These are phyloP conservation scores for Auriscalpium vulgare DNA, from an alignment of 768 basidiomycete genomes.

Conservation along the genomic window DNA sequence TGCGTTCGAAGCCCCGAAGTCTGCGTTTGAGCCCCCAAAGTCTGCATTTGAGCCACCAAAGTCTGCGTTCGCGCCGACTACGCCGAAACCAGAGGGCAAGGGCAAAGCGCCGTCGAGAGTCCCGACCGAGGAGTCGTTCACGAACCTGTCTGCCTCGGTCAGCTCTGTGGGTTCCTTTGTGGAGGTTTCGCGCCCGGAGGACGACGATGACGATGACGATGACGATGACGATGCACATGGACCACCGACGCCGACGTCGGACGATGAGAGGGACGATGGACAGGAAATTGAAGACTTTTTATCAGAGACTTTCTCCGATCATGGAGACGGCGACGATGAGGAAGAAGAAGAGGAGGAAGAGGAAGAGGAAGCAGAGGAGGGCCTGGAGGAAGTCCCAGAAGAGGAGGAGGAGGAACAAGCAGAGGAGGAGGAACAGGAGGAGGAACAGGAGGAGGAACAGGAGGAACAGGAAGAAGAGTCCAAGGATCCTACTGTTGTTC, in stretches of 20 bases:
- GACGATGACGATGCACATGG: conserved; percentile 15
- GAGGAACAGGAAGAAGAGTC: conserved; percentile 20
- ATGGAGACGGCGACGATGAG: conserved; percentile 19
- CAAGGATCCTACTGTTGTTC: conserved; percentile 21
- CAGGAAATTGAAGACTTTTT: conserved; percentile 17
- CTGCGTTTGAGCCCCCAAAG: neutral
- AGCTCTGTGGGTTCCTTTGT: conserved; percentile 11
- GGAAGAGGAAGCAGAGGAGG: conserved; percentile 24
- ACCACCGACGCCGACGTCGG: neutral
- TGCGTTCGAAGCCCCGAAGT: neutral
- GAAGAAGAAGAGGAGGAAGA: conserved; percentile 22
- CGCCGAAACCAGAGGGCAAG: neutral
- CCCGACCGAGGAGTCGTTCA: conserved; percentile 8
- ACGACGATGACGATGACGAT: conserved; percentile 10
- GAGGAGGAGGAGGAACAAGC: conserved; percentile 7
- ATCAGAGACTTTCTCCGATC: conserved; percentile 20
- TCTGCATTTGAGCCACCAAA: neutral
- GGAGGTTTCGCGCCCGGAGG: conserved; percentile 10
- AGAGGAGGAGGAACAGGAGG: conserved; percentile 14
- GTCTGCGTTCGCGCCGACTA: neutral
- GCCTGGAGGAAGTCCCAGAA: conserved; percentile 11
- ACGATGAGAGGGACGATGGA: conserved; percentile 13
- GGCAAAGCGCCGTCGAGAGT: neutral
- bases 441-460: conserved; percentile 23
- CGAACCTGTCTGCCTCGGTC: neutral